A percentile compares a stretch with the other conserved stretches of the same genome.
Evolutionary conservation across 2,329 filamentous ascomycete genomes (phyloP).

Genomic region (Ophiocordyceps australis): DNA sequence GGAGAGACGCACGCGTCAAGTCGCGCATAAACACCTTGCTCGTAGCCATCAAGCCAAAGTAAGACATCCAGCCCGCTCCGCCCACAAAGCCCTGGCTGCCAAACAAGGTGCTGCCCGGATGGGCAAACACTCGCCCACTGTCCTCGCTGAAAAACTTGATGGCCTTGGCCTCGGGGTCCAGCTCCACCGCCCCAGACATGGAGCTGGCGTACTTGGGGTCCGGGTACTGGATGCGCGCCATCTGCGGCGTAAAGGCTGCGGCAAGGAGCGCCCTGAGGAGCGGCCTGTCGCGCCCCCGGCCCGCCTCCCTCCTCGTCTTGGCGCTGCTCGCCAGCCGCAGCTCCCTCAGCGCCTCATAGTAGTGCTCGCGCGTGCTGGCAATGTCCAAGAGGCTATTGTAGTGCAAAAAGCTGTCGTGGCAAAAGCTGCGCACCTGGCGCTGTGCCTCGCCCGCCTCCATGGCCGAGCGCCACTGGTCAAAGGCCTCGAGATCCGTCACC

Average conservation of each 20-base stretch:
- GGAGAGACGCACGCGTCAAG: conserved; percentile 54
- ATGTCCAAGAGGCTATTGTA: conserved; percentile 78
- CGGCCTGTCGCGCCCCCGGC: conserved; percentile 13
- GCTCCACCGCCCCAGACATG: conserved; percentile 73
- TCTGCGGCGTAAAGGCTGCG: conserved; percentile 64
- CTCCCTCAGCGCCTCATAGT: conserved; percentile 70
- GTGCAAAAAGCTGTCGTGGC: conserved; percentile 70
- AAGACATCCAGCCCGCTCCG: conserved; percentile 63
- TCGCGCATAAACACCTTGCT: conserved; percentile 86
- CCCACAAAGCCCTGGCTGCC: conserved; percentile 61
- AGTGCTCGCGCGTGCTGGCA: conserved; percentile 68
- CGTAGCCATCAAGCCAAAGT: conserved; percentile 84
- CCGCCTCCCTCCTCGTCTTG: conserved; percentile 3
- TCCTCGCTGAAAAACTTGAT: conserved; percentile 89
- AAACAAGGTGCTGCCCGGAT: conserved; percentile 78
- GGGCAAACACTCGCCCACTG: conserved; percentile 77
- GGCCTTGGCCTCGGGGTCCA: conserved; percentile 79
- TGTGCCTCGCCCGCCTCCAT: conserved; percentile 34
- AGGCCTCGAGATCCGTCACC: conserved; percentile 71
- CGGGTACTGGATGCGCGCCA: conserved; percentile 81
- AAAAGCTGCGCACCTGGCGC: conserved; percentile 55
- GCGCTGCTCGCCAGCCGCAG: conserved; percentile 12
- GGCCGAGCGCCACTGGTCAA: conserved; percentile 63
- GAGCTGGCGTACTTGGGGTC: conserved; percentile 89
- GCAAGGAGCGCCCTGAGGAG: conserved; percentile 55